These are phyloP conservation scores for Nakazawaea wyomingensis DNA, from an alignment of 805 yeast genomes.

Conservation along the genomic window DNA sequence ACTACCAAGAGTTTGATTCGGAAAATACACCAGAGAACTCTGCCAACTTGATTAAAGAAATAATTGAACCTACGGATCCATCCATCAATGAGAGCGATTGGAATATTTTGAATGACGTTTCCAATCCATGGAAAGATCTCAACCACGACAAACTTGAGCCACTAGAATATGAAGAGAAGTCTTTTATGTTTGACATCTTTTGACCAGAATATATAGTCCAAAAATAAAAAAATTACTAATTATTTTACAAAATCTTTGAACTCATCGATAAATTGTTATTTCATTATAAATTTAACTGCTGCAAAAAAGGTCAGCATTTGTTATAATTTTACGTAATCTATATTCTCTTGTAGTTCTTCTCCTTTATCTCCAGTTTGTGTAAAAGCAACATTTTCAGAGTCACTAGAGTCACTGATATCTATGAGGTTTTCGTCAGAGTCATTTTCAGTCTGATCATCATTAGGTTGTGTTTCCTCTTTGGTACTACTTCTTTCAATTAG, in stretches of 20 bases:
- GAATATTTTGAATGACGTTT: background rate
- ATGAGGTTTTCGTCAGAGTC: background rate
- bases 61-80: background rate
- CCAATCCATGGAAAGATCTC: background rate
- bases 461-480: background rate
- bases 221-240: background rate
- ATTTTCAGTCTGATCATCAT: background rate
- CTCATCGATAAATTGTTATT: background rate
- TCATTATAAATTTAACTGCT: background rate
- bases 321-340: constrained; percentile 18
- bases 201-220: background rate
- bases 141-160: background rate
- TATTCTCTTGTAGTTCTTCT: constrained; percentile 16
- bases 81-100: background rate
- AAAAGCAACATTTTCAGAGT: background rate
- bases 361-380: constrained; percentile 11
- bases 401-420: constrained; percentile 4
- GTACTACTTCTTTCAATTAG: constrained; percentile 25
- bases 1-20: background rate
- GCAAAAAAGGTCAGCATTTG: background rate
- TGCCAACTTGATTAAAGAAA: background rate
- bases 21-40: background rate
- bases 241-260: background rate
- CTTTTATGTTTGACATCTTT: background rate
- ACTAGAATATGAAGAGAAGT: background rate